Evolutionary conservation across 306 rosid species (phyloP).

Genomic region (Prunus dulcis): DNA sequence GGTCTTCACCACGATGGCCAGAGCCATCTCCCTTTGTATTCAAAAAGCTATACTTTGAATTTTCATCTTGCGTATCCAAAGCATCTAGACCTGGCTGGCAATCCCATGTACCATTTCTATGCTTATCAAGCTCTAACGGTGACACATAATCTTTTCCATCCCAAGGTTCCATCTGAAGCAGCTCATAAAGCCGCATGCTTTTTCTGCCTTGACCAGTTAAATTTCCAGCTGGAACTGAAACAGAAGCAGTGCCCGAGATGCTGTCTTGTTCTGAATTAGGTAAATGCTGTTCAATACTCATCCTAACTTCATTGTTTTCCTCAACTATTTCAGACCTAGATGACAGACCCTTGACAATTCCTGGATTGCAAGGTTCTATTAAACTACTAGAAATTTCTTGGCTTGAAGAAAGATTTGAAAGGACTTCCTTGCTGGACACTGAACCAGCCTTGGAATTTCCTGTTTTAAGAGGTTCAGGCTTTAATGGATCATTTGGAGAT

Average conservation of each 20-base stretch:
- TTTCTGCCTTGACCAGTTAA: slow-evolving; percentile 54
- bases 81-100: slow-evolving; percentile 20
- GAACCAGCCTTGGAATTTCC: slow-evolving; percentile 22
- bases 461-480: slow-evolving; percentile 20
- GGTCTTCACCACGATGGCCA: slow-evolving; percentile 40
- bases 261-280: slow-evolving; percentile 25
- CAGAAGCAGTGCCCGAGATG: slow-evolving; percentile 15
- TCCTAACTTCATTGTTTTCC: slow-evolving; percentile 28
- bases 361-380: slow-evolving; percentile 26
- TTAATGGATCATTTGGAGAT: slow-evolving; percentile 23
- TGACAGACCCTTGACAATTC: slow-evolving; percentile 24
- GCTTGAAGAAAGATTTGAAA: slow-evolving; percentile 30
- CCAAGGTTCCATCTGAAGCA: slow-evolving; percentile 70
- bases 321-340: slow-evolving; percentile 47
- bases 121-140: slow-evolving; percentile 23
- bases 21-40: slow-evolving; percentile 27
- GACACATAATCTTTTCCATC: slow-evolving; percentile 31
- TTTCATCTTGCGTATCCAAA: slow-evolving; percentile 25
- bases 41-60: slow-evolving; percentile 24
- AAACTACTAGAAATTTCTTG: slow-evolving; percentile 26
- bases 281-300: slow-evolving; percentile 17
- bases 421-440: slow-evolving; percentile 29
- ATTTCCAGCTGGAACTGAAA: slow-evolving; percentile 38
- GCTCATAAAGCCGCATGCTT: slow-evolving; percentile 58
- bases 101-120: slow-evolving; percentile 14